Base-by-base conservation (phyloP, 805 yeast species). In the Hanseniaspora lachancei region DNA sequence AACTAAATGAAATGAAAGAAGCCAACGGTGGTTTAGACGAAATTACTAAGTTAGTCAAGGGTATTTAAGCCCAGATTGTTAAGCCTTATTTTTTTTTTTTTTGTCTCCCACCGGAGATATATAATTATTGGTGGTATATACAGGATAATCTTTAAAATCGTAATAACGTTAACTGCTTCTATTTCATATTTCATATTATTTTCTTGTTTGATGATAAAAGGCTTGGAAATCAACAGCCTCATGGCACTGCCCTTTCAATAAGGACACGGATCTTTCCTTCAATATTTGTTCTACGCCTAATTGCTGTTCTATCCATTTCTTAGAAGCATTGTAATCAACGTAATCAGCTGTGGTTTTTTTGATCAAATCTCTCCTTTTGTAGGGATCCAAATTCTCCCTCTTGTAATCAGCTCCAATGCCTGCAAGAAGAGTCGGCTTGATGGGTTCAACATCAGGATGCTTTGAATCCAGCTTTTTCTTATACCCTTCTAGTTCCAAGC, bases 31-130 rank as follows among this genome's bases (percentile, higher is more conserved):
- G 87, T 46, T 64, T 82, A 57, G 80, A 80, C 60, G 82, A 78
- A 58, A 76, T 84, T 49, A 75, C 86, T 36, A 79, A 84, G 67
- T 71, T 84, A 64, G 69, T 84, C 53, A 77, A 70, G 62, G 80
- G 78, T 50, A 69, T 81, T 63, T 80, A 71, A 66, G n/a, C n/a
- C n/a, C n/a, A n/a, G n/a, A n/a, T n/a, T n/a, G n/a, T n/a, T n/a
- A n/a, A n/a, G 44, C 10, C 46, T 20, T 24, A 24, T 24, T 16
- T 36, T 20, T 16, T 24, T 3, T 27, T 9, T 21, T 20, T 35
- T 20, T 48, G 8, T 34, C 21, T 6, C 29, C 29, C 5, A 7
- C 8, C 6, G 16, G 6, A 24, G 29, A 18, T 23, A 34, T 15
- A 21, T 49, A n/a, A 49, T 24, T 21, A 10, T 2, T 23, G 3